Conservation (phyloP, 2,329 filamentous ascomycete genomes). For the Cladorrhinum sp. region DNA sequence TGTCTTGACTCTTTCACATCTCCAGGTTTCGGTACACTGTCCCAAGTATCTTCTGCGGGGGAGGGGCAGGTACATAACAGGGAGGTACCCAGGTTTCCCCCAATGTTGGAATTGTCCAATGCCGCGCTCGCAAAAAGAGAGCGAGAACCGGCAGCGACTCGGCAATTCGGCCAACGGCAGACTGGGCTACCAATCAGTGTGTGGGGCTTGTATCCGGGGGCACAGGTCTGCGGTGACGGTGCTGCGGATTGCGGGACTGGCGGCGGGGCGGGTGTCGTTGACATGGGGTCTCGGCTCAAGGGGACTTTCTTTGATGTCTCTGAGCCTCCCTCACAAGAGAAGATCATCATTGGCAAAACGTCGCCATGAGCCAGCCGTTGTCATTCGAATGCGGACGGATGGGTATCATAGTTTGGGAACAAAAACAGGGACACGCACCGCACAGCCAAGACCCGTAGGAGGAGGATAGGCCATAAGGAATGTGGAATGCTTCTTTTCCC, state of each 20-base stretch:
- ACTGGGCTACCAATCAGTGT: slow-evolving; percentile 22
- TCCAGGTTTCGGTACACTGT: neutral
- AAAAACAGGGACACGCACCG: neutral
- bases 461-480: too few species aligned
- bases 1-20: too few species aligned
- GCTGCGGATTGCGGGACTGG: neutral
- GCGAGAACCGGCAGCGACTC: slow-evolving; percentile 30
- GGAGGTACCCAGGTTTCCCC: neutral
- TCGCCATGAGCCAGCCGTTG: neutral
- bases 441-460: neutral
- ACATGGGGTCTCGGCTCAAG: slow-evolving; percentile 11
- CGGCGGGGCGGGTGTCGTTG: neutral
- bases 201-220: neutral
- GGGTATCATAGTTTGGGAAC: neutral
- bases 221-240: neutral
- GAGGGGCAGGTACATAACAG: slow-evolving; percentile 17
- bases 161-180: slow-evolving; percentile 49
- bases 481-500: too few species aligned
- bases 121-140: neutral
- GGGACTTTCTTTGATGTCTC: neutral
- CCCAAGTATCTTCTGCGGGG: slow-evolving; percentile 14
- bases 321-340: too few species aligned
- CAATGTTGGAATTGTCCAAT: slow-evolving; percentile 10
- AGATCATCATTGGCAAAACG: neutral
- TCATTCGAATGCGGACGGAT: neutral